Percentiles rank a stretch among this genome's conserved stretches.
phyloP scores from a whole-genome alignment of 805 yeast genomes.

The Metschnikowia anglica region DNA sequence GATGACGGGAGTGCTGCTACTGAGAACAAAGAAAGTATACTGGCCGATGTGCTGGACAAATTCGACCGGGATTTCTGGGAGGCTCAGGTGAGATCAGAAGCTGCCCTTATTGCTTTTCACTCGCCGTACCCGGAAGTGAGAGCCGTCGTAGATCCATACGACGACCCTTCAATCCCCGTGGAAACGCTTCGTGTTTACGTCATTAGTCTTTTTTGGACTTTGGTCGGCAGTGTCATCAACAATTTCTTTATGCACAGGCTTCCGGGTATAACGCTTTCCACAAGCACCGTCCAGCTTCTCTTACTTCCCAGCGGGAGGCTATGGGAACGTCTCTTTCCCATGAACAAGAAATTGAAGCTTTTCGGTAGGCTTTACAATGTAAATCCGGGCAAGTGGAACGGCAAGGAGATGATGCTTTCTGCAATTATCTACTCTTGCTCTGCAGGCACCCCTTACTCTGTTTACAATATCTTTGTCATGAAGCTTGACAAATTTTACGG shows the following conservation, averaged over 20 bases:
- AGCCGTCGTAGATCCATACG: slow-evolving; percentile 59
- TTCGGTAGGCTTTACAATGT: slow-evolving; percentile 28
- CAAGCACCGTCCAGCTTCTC: slow-evolving; percentile 42
- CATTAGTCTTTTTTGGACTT: slow-evolving; percentile 51
- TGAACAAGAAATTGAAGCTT: slow-evolving; percentile 23
- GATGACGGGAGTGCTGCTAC: not conserved
- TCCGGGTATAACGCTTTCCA: slow-evolving; percentile 46
- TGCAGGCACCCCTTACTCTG: slow-evolving; percentile 42
- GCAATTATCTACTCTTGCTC: slow-evolving; percentile 45
- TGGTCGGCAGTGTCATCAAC: slow-evolving; percentile 54
- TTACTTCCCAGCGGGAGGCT: slow-evolving; percentile 41
- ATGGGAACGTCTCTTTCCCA: slow-evolving; percentile 37
- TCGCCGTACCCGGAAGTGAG: slow-evolving; percentile 69
- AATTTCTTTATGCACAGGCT: slow-evolving; percentile 57
- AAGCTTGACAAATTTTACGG: slow-evolving; percentile 43
- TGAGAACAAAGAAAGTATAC: not conserved
- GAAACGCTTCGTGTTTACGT: slow-evolving; percentile 59
- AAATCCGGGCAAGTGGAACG: slow-evolving; percentile 45
- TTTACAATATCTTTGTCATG: slow-evolving; percentile 45
- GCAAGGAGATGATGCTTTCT: slow-evolving; percentile 46
- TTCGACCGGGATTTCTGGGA: slow-evolving; percentile 21
- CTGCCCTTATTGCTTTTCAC: slow-evolving; percentile 41
- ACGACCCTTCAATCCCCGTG: slow-evolving; percentile 48
- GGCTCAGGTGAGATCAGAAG: slow-evolving; percentile 40
- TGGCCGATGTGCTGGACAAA: not conserved